phyloP scores from a whole-genome alignment of 2,329 filamentous ascomycete species.

The Fusarium guadeloupense region DNA sequence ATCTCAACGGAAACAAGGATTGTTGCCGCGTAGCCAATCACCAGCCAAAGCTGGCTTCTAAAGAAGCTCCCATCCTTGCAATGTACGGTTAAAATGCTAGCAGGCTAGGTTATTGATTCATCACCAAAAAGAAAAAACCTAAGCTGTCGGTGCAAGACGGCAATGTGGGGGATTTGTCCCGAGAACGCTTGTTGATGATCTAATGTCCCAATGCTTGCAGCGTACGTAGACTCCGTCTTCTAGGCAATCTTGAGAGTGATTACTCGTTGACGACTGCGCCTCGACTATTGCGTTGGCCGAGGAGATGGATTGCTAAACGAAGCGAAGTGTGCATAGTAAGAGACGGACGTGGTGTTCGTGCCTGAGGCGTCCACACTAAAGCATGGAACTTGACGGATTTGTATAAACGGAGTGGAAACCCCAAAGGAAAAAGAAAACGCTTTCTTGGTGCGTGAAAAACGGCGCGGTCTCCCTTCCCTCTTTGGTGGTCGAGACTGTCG shows the following conservation, averaged over 20 bases:
- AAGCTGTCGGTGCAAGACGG: constrained; percentile 2
- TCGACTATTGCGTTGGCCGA: constrained; percentile 14
- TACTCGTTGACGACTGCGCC: constrained; percentile 11
- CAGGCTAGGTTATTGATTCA: constrained; percentile 15
- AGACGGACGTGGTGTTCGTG: constrained; percentile 6
- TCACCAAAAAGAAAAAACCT: no score
- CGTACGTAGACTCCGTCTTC: background rate
- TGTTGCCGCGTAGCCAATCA: constrained; percentile 40
- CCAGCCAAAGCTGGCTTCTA: constrained; percentile 3
- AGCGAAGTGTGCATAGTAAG: background rate
- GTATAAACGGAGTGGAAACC: constrained; percentile 29
- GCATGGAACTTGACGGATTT: constrained; percentile 18
- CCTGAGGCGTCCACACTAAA: constrained; percentile 29
- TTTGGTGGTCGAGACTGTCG: constrained; percentile 17
- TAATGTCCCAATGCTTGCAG: background rate
- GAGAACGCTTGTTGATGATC: constrained; percentile 5
- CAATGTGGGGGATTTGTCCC: constrained; percentile 9
- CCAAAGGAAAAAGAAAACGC: constrained; percentile 6
- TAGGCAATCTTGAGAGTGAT: constrained; percentile 5
- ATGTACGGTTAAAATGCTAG: constrained; percentile 7
- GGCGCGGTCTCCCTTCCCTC: constrained; percentile 22
- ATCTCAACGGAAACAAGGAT: constrained; percentile 30
- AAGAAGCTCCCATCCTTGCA: constrained; percentile 27
- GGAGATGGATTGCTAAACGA: background rate
- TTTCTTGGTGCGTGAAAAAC: constrained; percentile 31